A percentile compares a stretch with the other conserved stretches of the same genome.
Evolutionary conservation across 345 rosid species (phyloP).

Genomic region (Gossypium anomalum): DNA sequence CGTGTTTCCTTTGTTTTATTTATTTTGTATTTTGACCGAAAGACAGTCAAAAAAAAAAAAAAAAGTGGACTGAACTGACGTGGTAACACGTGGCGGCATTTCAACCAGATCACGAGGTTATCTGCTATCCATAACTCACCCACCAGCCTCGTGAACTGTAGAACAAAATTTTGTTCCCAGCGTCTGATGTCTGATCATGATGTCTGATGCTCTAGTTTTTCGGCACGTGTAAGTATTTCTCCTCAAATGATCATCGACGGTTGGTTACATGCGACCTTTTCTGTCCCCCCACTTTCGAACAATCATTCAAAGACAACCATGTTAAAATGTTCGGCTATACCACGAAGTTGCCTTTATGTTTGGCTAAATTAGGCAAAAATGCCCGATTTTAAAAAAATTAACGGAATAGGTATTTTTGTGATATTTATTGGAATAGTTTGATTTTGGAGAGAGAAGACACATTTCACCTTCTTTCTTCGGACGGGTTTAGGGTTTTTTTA

Average conservation of each 20-base stretch:
- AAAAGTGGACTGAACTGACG: background rate
- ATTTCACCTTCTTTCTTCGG: too few relatives aligned
- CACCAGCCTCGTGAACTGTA: slow-evolving; percentile 2
- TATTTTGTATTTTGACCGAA: slow-evolving; percentile 3
- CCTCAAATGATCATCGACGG: background rate
- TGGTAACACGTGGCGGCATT: background rate
- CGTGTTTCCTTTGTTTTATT: background rate
- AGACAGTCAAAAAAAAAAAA: background rate
- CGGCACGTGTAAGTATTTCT: background rate
- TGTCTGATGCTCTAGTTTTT: background rate
- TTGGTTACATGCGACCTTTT: background rate
- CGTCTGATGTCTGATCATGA: background rate
- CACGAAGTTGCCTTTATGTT: too few relatives aligned
- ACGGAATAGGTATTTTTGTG: too few relatives aligned
- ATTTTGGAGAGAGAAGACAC: too few relatives aligned
- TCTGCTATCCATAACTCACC: background rate
- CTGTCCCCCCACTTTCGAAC: background rate
- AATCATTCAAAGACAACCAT: too few relatives aligned
- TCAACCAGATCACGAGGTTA: background rate
- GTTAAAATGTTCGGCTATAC: too few relatives aligned
- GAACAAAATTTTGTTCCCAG: background rate
- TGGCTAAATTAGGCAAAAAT: too few relatives aligned
- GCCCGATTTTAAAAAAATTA: too few relatives aligned
- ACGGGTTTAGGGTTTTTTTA: too few relatives aligned
- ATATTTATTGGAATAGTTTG: too few relatives aligned